phyloP scores from a whole-genome alignment of 2,329 filamentous ascomycete genomes.

The Cadophora luteo-olivacea region DNA sequence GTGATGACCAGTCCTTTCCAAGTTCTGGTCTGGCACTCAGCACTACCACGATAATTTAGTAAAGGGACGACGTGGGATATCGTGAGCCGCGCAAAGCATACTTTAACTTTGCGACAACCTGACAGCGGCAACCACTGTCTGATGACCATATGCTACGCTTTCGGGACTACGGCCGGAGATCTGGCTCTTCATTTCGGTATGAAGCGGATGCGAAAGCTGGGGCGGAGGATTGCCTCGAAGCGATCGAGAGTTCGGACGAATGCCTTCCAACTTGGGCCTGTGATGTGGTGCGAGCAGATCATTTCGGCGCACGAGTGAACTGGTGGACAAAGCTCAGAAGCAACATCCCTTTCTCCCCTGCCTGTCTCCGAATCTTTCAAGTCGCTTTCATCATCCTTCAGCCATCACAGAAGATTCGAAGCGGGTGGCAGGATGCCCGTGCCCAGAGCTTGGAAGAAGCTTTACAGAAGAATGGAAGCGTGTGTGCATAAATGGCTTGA shows the following conservation, averaged over 20 bases:
- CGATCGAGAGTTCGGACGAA: conserved; percentile 28
- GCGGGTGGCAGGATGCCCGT: conserved; percentile 2
- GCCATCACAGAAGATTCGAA: conserved; percentile 10
- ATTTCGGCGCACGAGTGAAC: conserved; percentile 23
- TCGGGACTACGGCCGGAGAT: conserved; percentile 5
- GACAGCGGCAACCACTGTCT: conserved; percentile 4
- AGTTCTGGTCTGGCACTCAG: conserved; percentile 11
- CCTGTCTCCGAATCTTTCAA: background rate
- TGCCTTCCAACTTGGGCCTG: conserved; percentile 16
- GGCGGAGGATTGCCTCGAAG: conserved; percentile 17
- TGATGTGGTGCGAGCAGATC: conserved; percentile 26
- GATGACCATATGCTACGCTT: background rate
- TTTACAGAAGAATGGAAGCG: conserved; percentile 1
- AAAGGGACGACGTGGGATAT: background rate
- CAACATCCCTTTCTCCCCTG: background rate
- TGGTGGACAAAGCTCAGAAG: conserved; percentile 21
- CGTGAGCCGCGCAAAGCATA: conserved; percentile 2
- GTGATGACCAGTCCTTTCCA: conserved; percentile 12
- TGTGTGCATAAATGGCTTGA: conserved; percentile 10
- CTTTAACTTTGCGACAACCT: conserved; percentile 1
- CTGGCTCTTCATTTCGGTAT: conserved; percentile 8
- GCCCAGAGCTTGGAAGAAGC: background rate
- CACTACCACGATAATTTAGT: background rate
- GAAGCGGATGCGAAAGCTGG: conserved; percentile 18
- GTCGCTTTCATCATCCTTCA: background rate